phyloP scores from a whole-genome alignment of 495 filamentous ascomycete genomes.

The Elasticomyces elasticus region DNA sequence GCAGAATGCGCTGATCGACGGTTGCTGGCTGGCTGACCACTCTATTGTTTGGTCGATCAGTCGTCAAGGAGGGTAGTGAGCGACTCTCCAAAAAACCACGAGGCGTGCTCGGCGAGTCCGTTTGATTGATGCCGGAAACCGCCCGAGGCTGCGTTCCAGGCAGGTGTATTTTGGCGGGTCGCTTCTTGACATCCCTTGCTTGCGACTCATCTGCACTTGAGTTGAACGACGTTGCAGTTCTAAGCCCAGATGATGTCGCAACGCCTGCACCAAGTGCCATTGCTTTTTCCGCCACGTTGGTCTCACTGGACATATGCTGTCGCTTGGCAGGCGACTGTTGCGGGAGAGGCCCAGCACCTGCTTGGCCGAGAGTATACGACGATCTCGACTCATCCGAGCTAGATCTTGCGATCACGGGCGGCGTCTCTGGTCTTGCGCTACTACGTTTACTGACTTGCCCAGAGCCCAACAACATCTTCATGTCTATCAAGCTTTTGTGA shows the following conservation, averaged over 20 bases:
- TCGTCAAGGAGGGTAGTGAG: constrained; percentile 1
- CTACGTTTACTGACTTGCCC: neutral
- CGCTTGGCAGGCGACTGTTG: constrained; percentile 7
- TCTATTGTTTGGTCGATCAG: neutral
- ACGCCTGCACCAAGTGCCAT: constrained; percentile 2
- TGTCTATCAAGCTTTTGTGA: constrained; percentile 19
- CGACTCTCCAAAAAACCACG: constrained; percentile 8
- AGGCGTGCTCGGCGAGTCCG: neutral
- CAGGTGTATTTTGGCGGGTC: constrained; percentile 4
- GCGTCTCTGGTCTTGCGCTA: neutral
- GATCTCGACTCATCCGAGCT: constrained; percentile 4
- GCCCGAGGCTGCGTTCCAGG: neutral
- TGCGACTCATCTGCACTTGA: constrained; percentile 2
- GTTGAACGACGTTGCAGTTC: neutral
- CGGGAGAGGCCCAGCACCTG: neutral
- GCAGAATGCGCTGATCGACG: neutral
- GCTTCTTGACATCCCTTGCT: constrained; percentile 13
- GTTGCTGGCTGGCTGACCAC: constrained; percentile 2
- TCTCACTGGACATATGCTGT: constrained; percentile 1
- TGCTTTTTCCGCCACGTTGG: neutral
- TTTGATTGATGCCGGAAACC: neutral
- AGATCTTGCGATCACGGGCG: neutral
- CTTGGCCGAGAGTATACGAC: constrained; percentile 8
- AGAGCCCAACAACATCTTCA: constrained; percentile 6
- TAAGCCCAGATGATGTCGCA: constrained; percentile 2